phyloP scores from a whole-genome alignment of 2,329 filamentous ascomycete genomes.

The Neonectria punicea region DNA sequence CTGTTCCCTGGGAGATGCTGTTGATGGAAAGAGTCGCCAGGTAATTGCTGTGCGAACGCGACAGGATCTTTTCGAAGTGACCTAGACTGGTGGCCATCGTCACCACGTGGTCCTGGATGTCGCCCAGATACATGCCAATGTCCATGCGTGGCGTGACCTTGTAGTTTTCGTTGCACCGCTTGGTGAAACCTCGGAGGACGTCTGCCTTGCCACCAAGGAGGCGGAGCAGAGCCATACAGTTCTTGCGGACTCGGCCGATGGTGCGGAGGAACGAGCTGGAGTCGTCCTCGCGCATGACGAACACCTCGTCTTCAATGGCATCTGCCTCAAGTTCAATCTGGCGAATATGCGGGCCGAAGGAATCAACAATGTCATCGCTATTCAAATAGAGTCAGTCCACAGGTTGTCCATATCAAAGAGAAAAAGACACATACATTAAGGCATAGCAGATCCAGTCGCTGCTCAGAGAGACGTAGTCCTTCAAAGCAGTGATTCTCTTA shows the following conservation, averaged over 20 bases:
- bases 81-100: constrained; percentile 98
- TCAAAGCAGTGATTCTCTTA: constrained; percentile 89
- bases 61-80: constrained; percentile 98
- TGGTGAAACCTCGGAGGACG: constrained; percentile 96
- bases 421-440: constrained; percentile 75
- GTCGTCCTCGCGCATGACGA: constrained; percentile 89
- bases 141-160: constrained; percentile 95
- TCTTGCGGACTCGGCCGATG: constrained; percentile 92
- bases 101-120: constrained; percentile 99
- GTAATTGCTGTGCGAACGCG: constrained; percentile 94
- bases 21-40: constrained; percentile 94
- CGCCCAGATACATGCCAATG: constrained; percentile 94
- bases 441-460: constrained; percentile 99
- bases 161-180: constrained; percentile 98
- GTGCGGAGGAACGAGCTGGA: constrained; percentile 86
- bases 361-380: constrained; percentile 96
- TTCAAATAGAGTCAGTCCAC: constrained; percentile 36
- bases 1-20: constrained; percentile 87
- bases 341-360: constrained; percentile 88
- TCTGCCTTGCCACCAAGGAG: constrained; percentile 98
- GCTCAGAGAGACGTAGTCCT: constrained; percentile 93
- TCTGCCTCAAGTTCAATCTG: constrained; percentile 91
- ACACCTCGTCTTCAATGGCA: constrained; percentile 93
- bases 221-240: constrained; percentile 91
- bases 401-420: not conserved